A percentile compares a stretch with the other conserved stretches of the same genome.
phyloP scores from a whole-genome alignment of 306 rosid species.

The peach (Prunus persica) region DNA sequence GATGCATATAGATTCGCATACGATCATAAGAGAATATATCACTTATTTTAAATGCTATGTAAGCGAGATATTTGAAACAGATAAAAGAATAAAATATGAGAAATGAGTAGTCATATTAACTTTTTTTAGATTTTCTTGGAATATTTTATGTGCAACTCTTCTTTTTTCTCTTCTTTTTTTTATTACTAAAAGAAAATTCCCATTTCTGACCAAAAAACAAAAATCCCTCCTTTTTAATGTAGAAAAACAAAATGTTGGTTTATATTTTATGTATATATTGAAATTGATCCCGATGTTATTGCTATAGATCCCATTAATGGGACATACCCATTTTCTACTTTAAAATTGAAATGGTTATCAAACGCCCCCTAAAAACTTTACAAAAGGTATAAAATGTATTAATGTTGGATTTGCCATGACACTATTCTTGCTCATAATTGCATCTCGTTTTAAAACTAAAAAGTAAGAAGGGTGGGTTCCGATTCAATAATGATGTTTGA shows the following conservation, averaged over 20 bases:
- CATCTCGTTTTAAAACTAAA: not conserved
- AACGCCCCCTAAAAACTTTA: not conserved
- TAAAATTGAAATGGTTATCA: not conserved
- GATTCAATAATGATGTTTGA: slow-evolving; percentile 10
- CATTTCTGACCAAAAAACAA: no score
- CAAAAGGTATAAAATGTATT: not conserved
- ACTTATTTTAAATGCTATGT: not conserved
- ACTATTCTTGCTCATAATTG: slow-evolving; percentile 3
- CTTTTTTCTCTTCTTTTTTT: no score
- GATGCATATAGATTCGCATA: not conserved
- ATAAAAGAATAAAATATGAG: not conserved
- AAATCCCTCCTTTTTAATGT: not conserved
- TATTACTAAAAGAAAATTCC: no score
- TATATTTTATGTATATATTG: not conserved
- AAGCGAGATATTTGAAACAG: not conserved
- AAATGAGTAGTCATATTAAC: not conserved
- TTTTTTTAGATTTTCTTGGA: not conserved
- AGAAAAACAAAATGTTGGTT: not conserved
- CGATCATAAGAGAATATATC: not conserved
- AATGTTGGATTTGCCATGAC: not conserved
- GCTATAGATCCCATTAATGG: not conserved
- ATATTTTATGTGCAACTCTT: no score
- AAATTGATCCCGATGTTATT: not conserved
- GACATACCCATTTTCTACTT: not conserved
- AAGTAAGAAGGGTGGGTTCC: slow-evolving; percentile 7